These are phyloP conservation scores for Rhodotorula sphaerocarpa DNA, from an alignment of 768 basidiomycete genomes.

Conservation along the genomic window DNA sequence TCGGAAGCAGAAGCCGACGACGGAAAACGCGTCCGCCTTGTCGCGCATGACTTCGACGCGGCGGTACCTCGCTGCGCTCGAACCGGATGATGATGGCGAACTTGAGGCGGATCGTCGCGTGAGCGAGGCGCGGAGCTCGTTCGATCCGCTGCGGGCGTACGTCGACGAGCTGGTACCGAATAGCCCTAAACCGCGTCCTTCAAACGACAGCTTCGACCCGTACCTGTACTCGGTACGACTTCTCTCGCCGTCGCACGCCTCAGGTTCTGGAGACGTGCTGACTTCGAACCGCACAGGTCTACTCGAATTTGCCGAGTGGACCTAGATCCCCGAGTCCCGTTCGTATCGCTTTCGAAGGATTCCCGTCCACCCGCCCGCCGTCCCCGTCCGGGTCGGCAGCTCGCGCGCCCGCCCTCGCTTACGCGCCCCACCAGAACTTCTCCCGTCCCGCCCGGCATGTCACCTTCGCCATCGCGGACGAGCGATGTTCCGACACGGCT, in stretches of 20 bases:
- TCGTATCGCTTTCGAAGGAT: no score
- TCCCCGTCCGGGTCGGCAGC: no score
- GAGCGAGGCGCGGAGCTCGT: no score
- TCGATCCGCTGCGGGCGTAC: neutral
- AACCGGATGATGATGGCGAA: slow-evolving; percentile 11
- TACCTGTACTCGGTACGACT: slow-evolving; percentile 26
- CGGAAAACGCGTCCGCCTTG: no score
- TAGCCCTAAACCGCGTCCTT: neutral
- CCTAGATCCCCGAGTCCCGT: no score
- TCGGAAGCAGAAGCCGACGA: no score
- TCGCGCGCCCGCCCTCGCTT: no score
- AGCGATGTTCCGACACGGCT: no score
- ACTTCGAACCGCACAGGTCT: neutral
- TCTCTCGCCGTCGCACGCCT: neutral
- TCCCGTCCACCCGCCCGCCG: no score
- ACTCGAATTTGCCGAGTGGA: neutral
- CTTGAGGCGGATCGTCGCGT: no score
- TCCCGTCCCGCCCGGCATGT: neutral
- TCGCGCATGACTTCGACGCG: slow-evolving; percentile 23
- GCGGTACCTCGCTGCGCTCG: slow-evolving; percentile 26
- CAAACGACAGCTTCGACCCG: neutral
- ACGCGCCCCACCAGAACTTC: no score
- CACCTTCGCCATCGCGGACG: neutral
- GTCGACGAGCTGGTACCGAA: neutral
- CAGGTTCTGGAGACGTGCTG: neutral